Evolutionary conservation across 768 basidiomycete species (phyloP).

Genomic region (Termitomyces eurrhizus): DNA sequence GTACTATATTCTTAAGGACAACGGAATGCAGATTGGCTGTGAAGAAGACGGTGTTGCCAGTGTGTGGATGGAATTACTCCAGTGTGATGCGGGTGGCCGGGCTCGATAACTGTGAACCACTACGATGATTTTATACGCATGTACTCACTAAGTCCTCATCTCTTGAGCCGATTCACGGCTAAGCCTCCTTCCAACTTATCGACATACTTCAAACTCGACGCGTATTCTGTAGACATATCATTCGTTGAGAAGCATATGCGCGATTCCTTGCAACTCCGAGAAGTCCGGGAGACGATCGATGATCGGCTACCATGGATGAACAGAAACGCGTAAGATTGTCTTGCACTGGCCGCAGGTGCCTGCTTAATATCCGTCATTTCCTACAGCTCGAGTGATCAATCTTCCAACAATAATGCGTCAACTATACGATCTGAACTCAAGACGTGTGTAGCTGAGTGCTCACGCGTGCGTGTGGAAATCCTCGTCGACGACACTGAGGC

Average conservation of each 20-base stretch:
- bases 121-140: neutral
- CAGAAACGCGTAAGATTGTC: neutral
- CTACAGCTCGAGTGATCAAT: neutral
- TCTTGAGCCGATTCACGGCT: too few relatives aligned
- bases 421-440: neutral
- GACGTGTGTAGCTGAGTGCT: neutral
- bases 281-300: too few relatives aligned
- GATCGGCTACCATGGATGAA: neutral
- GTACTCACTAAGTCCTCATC: neutral
- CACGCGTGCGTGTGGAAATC: neutral
- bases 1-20: constrained; percentile 68
- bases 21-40: constrained; percentile 71
- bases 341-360: neutral
- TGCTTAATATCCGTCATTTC: neutral
- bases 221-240: neutral
- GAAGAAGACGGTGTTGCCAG: constrained; percentile 69
- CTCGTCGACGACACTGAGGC: neutral
- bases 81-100: constrained; percentile 31
- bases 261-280: neutral
- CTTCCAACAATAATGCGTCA: neutral
- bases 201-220: neutral
- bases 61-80: constrained; percentile 59
- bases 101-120: neutral
- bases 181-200: too few relatives aligned
- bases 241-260: too few relatives aligned